A percentile compares a stretch with the other conserved stretches of the same genome.
phyloP scores from a whole-genome alignment of 768 basidiomycete species.

The Mycena capillaripes region DNA sequence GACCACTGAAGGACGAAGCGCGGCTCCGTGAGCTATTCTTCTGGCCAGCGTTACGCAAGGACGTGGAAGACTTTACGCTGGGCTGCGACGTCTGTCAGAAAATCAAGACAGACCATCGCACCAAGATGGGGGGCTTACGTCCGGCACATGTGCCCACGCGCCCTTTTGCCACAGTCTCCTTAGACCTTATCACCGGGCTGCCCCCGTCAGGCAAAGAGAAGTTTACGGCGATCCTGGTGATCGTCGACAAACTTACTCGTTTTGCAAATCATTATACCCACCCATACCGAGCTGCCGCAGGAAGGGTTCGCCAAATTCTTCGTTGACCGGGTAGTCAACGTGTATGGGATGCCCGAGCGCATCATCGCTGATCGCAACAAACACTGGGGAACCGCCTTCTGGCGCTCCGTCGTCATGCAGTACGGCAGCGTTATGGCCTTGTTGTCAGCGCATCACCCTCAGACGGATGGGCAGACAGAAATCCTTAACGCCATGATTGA shows the following conservation, averaged over 20 bases:
- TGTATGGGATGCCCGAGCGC: slow-evolving; percentile 2
- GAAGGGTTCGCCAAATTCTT: slow-evolving; percentile 19
- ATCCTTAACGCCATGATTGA: slow-evolving; percentile 45
- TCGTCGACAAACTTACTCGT: slow-evolving; percentile 51
- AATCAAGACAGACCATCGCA: slow-evolving; percentile 5
- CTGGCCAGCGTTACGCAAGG: no score
- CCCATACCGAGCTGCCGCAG: no score
- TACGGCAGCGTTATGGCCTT: slow-evolving; percentile 8
- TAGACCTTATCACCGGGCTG: slow-evolving; percentile 12
- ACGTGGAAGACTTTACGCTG: no score
- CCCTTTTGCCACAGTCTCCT: slow-evolving; percentile 8
- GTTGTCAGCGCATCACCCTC: slow-evolving; percentile 53
- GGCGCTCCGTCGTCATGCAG: slow-evolving; percentile 15
- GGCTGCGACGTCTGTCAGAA: no score
- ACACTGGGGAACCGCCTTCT: slow-evolving; percentile 33
- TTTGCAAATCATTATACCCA: slow-evolving; percentile 50
- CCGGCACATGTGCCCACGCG: slow-evolving; percentile 4
- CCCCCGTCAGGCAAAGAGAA: slow-evolving; percentile 34
- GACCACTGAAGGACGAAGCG: no score
- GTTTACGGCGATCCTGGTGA: slow-evolving; percentile 36
- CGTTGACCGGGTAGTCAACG: slow-evolving; percentile 5
- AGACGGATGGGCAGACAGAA: no score
- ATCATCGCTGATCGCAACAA: slow-evolving; percentile 28
- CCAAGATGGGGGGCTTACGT: slow-evolving; percentile 8
- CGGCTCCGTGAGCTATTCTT: no score